Evolutionary conservation across 2,329 filamentous ascomycete species (phyloP), one percentile per base, ranked within the genome.

Genomic region (Thielaviopsis euricoi): DNA sequence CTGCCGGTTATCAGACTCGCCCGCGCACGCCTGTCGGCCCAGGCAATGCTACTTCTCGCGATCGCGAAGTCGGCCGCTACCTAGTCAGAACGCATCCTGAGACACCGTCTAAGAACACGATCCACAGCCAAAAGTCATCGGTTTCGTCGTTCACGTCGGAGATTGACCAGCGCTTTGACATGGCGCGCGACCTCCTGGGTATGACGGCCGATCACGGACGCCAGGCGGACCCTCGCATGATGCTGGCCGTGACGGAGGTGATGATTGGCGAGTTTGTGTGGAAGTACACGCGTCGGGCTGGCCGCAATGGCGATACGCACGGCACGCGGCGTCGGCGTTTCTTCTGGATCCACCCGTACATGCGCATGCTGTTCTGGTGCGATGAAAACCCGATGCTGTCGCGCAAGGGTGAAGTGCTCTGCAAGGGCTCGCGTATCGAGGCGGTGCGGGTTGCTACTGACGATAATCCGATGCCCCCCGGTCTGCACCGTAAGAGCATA

Each of bases 281-380:
- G 93, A 98, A 98, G 70, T 98, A 98, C 71, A 98, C 93, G 0
- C 86, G 93, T 65, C 95, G 93, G 73, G 79, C 90, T 60, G 90
- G 89, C n/a, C 85, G 91, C 23, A 60, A 57, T 15, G 86, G 83
- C 57, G 87, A 89, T 62, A 82, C 95, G 71, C 97, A 90, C 0
- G 86, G 84, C 64, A 95, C 90, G 58, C 82, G 93, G 56, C 93
- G 98, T 70, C 82, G 88, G 61, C 84, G 93, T 33, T 98, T 96
- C 76, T 98, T 98, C 78, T 98, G 93, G 93, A 88, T 98, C 22
- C 93, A 98, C 68, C 93, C 93, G 0, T 98, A 97, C 71, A 98
- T 91, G 2, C 82, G 90, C 54, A 96, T 91, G 5, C 71, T 98
- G 64, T 97, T 97, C 76, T 98, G 93, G 93, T 95, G 90, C 67